phyloP scores from a whole-genome alignment of 495 filamentous ascomycete genomes.

The Aspergillus kassunensis region DNA sequence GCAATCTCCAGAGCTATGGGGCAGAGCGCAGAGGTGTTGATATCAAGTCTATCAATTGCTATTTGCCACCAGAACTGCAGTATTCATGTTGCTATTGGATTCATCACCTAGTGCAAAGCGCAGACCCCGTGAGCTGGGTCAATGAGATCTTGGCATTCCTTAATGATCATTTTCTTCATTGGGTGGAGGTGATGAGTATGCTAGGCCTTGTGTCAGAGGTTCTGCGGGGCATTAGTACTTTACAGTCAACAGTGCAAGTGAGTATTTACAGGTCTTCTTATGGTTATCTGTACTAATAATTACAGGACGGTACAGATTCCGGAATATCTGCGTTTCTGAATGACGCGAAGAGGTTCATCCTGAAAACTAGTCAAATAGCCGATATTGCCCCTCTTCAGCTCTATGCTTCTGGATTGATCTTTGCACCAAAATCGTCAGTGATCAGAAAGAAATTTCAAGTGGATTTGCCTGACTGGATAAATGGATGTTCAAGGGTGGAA shows the following conservation, averaged over 20 bases:
- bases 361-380: constrained; percentile 25
- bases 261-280: neutral
- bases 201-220: constrained; percentile 26
- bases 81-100: no score
- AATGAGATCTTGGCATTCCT: constrained; percentile 33
- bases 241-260: constrained; percentile 6
- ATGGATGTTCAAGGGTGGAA: no score
- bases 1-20: no score
- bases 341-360: neutral
- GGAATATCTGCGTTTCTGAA: neutral
- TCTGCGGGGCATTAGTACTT: neutral
- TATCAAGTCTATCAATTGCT: no score
- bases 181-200: constrained; percentile 41
- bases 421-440: constrained; percentile 27
- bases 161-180: constrained; percentile 40
- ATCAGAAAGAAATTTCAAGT: constrained; percentile 15
- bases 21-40: no score
- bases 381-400: constrained; percentile 25
- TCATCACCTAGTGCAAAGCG: no score
- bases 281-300: constrained; percentile 11
- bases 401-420: constrained; percentile 28
- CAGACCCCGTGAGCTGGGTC: no score
- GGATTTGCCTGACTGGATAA: neutral
- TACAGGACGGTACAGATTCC: constrained; percentile 1
- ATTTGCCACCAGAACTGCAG: no score